These are phyloP conservation scores for Yamadazyma spencermartinsiae DNA, from an alignment of 1,139 yeast genomes.

Conservation along the genomic window DNA sequence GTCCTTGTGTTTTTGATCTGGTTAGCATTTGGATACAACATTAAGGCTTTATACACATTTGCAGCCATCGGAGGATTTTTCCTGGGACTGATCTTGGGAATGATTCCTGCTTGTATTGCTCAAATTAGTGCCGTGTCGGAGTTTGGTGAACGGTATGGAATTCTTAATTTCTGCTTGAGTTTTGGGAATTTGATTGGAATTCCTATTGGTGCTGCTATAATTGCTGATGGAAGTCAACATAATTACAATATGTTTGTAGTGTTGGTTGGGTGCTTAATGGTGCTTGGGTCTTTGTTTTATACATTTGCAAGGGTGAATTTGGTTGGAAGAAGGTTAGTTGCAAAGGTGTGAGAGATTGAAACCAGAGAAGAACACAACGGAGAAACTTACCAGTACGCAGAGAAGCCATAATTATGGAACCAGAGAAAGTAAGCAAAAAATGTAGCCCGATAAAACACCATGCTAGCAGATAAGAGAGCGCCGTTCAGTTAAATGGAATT, in stretches of 20 bases:
- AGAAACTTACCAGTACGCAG: too few species aligned
- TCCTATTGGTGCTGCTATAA: constrained; percentile 53
- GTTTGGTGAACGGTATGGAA: constrained; percentile 42
- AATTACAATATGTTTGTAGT: constrained; percentile 28
- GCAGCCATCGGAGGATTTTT: constrained; percentile 53
- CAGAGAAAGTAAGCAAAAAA: too few species aligned
- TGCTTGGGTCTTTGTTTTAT: constrained; percentile 23
- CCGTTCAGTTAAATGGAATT: too few species aligned
- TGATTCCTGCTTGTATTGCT: constrained; percentile 41
- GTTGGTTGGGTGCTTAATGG: constrained; percentile 22
- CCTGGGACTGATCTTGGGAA: constrained; percentile 24
- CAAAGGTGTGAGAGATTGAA: constrained; percentile 15
- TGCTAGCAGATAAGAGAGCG: too few species aligned
- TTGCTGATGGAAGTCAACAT: constrained; percentile 31
- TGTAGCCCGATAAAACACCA: too few species aligned
- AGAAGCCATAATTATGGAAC: too few species aligned
- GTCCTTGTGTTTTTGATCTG: constrained; percentile 45
- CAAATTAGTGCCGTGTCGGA: constrained; percentile 26
- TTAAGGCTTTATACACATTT: constrained; percentile 43
- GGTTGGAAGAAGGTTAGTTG: constrained; percentile 24
- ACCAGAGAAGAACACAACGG: not conserved
- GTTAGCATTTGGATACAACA: constrained; percentile 52
- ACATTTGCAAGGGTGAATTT: constrained; percentile 20
- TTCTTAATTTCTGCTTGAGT: constrained; percentile 35
- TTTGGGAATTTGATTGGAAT: constrained; percentile 44